These are phyloP conservation scores for Fusarium kyushuense DNA, from an alignment of 2,329 filamentous ascomycete genomes.

Conservation along the genomic window DNA sequence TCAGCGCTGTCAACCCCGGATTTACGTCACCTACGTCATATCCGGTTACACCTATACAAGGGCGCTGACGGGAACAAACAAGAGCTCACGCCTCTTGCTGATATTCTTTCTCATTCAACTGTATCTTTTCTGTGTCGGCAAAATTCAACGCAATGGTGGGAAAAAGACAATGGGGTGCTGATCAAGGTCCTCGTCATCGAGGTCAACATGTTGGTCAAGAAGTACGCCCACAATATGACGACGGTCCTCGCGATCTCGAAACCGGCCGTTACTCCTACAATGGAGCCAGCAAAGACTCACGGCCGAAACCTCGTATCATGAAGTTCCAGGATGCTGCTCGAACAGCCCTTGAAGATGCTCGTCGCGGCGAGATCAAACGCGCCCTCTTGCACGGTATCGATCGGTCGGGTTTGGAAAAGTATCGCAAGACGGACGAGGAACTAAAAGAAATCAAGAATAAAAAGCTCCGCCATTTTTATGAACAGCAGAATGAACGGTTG, in stretches of 20 bases:
- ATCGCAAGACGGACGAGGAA: conserved; percentile 49
- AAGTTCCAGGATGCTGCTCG: conserved; percentile 57
- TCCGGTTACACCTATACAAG: conserved; percentile 7
- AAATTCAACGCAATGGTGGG: conserved; percentile 36
- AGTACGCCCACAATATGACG: conserved; percentile 11
- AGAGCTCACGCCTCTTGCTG: conserved; percentile 7
- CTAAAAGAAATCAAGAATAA: conserved; percentile 49
- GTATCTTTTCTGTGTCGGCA: background rate
- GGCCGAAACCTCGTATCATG: conserved; percentile 37
- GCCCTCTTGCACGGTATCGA: conserved; percentile 50
- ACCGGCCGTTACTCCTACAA: conserved; percentile 26
- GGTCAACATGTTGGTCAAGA: conserved; percentile 24
- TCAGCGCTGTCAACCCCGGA: conserved; percentile 22
- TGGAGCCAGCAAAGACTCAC: background rate
- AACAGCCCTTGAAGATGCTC: conserved; percentile 49
- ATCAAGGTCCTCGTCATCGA: conserved; percentile 18
- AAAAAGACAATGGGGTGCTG: conserved; percentile 30
- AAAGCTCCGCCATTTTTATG: conserved; percentile 48
- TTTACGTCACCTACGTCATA: conserved; percentile 39
- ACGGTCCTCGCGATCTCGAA: conserved; percentile 43
- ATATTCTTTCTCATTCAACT: background rate
- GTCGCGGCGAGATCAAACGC: conserved; percentile 49
- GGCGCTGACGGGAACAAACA: conserved; percentile 20
- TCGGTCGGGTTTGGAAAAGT: conserved; percentile 46
- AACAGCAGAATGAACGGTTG: conserved; percentile 48